Percentiles rank a stretch among this genome's conserved stretches.
phyloP scores from a whole-genome alignment of 2,329 filamentous ascomycete species.

The Xylaria hypoxylon region DNA sequence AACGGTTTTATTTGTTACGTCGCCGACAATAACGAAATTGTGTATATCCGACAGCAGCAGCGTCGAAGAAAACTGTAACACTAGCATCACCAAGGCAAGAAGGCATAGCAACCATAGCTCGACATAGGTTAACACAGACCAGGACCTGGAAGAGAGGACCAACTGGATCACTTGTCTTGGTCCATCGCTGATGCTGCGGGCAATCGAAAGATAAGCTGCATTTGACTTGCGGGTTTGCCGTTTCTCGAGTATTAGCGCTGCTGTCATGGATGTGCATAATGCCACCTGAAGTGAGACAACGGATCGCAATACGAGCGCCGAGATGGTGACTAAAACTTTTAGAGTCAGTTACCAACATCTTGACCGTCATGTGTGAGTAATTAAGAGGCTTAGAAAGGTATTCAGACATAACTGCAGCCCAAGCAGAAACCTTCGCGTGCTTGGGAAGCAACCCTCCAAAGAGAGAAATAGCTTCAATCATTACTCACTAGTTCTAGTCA shows the following conservation, averaged over 20 bases:
- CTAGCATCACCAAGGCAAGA: constrained; percentile 16
- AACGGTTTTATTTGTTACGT: not conserved
- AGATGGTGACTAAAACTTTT: constrained; percentile 17
- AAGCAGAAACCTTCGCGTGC: too few species aligned
- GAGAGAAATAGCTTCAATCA: not conserved
- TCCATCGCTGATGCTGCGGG: constrained; percentile 34
- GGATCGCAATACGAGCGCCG: constrained; percentile 14
- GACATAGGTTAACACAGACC: constrained; percentile 12
- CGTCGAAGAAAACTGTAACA: constrained; percentile 33
- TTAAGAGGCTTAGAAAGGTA: too few species aligned
- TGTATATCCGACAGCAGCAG: constrained; percentile 31
- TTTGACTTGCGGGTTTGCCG: constrained; percentile 28
- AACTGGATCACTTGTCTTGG: constrained; percentile 25
- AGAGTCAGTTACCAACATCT: not conserved
- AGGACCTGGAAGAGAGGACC: constrained; percentile 20
- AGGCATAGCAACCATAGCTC: constrained; percentile 29
- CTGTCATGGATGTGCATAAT: constrained; percentile 34
- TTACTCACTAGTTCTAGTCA: constrained; percentile 17
- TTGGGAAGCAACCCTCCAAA: not conserved
- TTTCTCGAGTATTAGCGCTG: constrained; percentile 32
- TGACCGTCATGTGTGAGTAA: not conserved
- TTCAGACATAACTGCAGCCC: too few species aligned
- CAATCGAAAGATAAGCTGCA: constrained; percentile 31
- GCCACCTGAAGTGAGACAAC: constrained; percentile 24
- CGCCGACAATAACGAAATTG: constrained; percentile 25